A percentile compares a stretch with the other conserved stretches of the same genome.
Conservation (phyloP, 495 filamentous ascomycete genomes). For the Usnea hakonensis region DNA sequence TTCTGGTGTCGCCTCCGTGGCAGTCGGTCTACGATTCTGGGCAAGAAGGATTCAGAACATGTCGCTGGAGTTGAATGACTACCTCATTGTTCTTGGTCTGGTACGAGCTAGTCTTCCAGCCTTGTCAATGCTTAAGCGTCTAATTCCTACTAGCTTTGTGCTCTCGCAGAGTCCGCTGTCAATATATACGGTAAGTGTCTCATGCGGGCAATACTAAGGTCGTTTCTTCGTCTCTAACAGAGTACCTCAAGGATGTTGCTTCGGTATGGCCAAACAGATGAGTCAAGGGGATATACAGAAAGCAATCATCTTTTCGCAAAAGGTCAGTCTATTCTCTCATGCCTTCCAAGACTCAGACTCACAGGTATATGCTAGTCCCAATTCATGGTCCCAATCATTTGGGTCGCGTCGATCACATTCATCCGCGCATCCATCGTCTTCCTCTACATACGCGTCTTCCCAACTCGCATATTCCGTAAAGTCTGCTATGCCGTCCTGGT, state of each 20-base stretch:
- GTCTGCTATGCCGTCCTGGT: constrained; percentile 27
- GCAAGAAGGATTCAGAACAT: constrained; percentile 18
- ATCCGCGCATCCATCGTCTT: constrained; percentile 35
- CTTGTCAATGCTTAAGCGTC: neutral
- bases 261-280: neutral
- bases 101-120: neutral
- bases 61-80: constrained; percentile 15
- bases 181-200: constrained; percentile 10
- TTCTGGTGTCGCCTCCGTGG: constrained; percentile 7
- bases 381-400: constrained; percentile 21
- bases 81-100: constrained; percentile 13
- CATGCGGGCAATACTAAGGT: too few species aligned
- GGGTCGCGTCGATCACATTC: constrained; percentile 26
- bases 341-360: neutral
- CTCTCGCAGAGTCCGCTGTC: constrained; percentile 1
- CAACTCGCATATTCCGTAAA: constrained; percentile 28
- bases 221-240: neutral
- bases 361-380: neutral
- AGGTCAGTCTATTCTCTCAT: neutral
- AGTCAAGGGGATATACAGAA: neutral
- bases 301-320: constrained; percentile 17
- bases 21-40: constrained; percentile 16
- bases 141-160: constrained; percentile 11
- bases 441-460: constrained; percentile 38
- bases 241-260: neutral